These are phyloP conservation scores for Rosellinia necatrix DNA, from an alignment of 2,329 filamentous ascomycete genomes.

Conservation along the genomic window DNA sequence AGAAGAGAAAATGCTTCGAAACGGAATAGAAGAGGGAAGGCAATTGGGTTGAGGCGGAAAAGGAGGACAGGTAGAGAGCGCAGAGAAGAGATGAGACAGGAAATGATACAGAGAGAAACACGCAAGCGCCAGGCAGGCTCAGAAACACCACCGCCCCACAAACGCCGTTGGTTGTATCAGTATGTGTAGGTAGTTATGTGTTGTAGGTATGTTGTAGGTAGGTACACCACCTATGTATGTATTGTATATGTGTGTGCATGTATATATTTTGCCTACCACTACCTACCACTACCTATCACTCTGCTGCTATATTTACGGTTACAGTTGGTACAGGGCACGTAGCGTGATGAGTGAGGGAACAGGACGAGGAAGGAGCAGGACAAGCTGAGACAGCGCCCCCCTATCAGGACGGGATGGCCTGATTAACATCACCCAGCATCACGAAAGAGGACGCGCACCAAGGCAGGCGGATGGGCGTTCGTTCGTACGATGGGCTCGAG, in stretches of 20 bases:
- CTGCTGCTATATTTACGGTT: neutral
- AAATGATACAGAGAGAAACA: constrained; percentile 36
- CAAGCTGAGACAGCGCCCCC: constrained; percentile 5
- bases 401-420: constrained; percentile 25
- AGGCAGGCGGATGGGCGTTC: neutral
- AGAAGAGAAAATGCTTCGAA: no score
- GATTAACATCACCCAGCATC: constrained; percentile 16
- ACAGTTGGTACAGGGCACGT: no score
- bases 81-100: constrained; percentile 31
- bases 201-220: no score
- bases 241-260: no score
- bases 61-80: constrained; percentile 28
- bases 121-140: constrained; percentile 35
- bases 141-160: constrained; percentile 19
- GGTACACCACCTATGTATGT: no score
- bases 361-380: no score
- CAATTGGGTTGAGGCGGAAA: no score
- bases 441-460: neutral
- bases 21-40: constrained; percentile 31
- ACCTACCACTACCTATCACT: no score
- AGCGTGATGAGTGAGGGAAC: no score
- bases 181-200: no score
- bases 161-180: neutral
- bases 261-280: no score
- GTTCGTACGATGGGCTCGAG: no score